phyloP scores from a whole-genome alignment of 768 basidiomycete genomes.

The Boletellus emodensis region DNA sequence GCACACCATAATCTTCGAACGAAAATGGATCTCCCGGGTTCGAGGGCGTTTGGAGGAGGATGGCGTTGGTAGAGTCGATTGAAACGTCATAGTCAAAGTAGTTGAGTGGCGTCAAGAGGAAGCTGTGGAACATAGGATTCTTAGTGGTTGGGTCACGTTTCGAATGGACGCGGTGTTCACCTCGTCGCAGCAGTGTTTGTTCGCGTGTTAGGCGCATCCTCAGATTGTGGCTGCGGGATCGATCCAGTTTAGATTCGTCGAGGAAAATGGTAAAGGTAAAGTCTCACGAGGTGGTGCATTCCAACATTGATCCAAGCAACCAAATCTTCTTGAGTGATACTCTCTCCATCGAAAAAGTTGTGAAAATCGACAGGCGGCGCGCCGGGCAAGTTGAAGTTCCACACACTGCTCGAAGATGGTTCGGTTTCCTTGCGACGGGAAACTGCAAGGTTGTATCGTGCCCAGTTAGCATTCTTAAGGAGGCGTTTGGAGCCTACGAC shows the following conservation, averaged over 20 bases:
- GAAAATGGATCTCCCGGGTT: constrained; percentile 36
- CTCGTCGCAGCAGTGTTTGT: constrained; percentile 54
- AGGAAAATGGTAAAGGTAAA: background rate
- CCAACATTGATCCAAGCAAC: constrained; percentile 67
- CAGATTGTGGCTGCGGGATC: constrained; percentile 48
- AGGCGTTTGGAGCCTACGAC: constrained; percentile 58
- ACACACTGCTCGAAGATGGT: constrained; percentile 52
- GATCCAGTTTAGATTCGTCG: background rate
- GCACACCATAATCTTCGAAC: constrained; percentile 53
- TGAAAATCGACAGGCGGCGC: constrained; percentile 54
- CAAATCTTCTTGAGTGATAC: constrained; percentile 59
- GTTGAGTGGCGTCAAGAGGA: constrained; percentile 59
- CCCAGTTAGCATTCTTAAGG: constrained; percentile 62
- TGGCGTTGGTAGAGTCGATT: constrained; percentile 52
- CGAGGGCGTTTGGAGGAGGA: constrained; percentile 41
- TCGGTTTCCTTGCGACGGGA: constrained; percentile 59
- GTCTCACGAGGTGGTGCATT: constrained; percentile 56
- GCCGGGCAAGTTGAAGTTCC: constrained; percentile 63
- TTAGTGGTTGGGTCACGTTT: background rate
- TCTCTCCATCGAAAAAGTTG: constrained; percentile 62
- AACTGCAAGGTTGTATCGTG: constrained; percentile 57
- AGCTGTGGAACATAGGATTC: constrained; percentile 29
- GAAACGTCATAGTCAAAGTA: constrained; percentile 63
- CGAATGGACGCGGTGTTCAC: constrained; percentile 26
- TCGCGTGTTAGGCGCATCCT: constrained; percentile 60